These are phyloP conservation scores for Cercospora sp. DNA, from an alignment of 2,329 filamentous ascomycete genomes.

Conservation along the genomic window DNA sequence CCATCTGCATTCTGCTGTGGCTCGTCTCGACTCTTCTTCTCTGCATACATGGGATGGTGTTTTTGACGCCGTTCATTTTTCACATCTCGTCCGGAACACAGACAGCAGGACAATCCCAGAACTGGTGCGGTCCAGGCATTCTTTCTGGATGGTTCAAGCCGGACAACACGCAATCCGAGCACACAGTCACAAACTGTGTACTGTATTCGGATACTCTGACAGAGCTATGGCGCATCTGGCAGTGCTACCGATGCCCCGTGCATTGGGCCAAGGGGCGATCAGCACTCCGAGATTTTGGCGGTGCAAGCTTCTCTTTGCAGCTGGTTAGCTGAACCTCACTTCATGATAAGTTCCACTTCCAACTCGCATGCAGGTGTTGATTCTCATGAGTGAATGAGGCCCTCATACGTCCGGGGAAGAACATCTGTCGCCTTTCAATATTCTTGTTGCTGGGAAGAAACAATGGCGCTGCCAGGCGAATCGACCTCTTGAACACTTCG, in stretches of 20 bases:
- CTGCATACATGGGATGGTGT: not conserved
- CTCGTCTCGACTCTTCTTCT: not conserved
- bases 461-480: not conserved
- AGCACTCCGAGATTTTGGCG: conserved; percentile 4
- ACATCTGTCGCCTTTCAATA: not conserved
- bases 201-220: not conserved
- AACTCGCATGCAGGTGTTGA: not conserved
- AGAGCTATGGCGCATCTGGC: not conserved
- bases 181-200: not conserved
- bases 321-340: not conserved
- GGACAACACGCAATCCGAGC: not conserved
- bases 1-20: not conserved
- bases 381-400: not conserved
- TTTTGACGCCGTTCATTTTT: not conserved
- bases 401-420: not conserved
- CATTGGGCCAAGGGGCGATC: not conserved
- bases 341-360: not conserved
- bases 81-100: not conserved
- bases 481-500: not conserved
- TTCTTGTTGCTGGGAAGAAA: not conserved
- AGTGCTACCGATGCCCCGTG: not conserved
- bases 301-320: not conserved
- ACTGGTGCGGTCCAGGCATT: not conserved
- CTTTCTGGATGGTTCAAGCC: not conserved
- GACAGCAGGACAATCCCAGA: not conserved